A percentile compares a stretch with the other conserved stretches of the same genome.
Evolutionary conservation across 2,329 filamentous ascomycete species (phyloP).

Genomic region (Beauveria caledonica): DNA sequence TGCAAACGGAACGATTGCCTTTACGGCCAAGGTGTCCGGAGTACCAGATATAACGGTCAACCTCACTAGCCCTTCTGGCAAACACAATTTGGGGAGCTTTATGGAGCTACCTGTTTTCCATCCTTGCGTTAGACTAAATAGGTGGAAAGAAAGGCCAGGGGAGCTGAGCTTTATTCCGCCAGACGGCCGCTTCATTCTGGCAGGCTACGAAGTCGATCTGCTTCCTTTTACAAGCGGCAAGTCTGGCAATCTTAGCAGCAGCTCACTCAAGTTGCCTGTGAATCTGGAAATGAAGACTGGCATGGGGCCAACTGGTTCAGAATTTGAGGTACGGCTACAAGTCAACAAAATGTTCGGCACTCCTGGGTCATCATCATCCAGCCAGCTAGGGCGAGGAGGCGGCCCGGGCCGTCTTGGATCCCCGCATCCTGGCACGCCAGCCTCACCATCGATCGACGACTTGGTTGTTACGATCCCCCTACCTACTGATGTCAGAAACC

Average conservation of each 20-base stretch:
- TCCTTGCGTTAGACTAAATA: conserved; percentile 82
- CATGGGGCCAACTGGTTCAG: conserved; percentile 64
- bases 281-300: conserved; percentile 74
- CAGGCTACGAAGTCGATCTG: conserved; percentile 89
- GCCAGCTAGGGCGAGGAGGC: conserved; percentile 31
- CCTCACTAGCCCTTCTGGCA: conserved; percentile 73
- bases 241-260: conserved; percentile 44
- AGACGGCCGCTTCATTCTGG: conserved; percentile 86
- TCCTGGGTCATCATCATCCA: conserved; percentile 26
- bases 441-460: conserved; percentile 62
- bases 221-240: conserved; percentile 60
- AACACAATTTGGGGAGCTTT: conserved; percentile 62
- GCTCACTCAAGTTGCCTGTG: conserved; percentile 72
- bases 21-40: conserved; percentile 90
- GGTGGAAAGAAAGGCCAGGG: conserved; percentile 82
- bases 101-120: conserved; percentile 92
- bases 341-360: conserved; percentile 57
- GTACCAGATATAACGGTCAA: conserved; percentile 82
- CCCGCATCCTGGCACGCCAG: conserved; percentile 44
- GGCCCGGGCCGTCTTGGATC: conserved; percentile 33
- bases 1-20: conserved; percentile 85
- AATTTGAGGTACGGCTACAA: conserved; percentile 80
- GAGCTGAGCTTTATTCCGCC: conserved; percentile 94
- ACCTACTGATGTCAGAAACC: conserved; percentile 68
- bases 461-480: conserved; percentile 72